Evolutionary conservation across 805 yeast genomes (phyloP).

Genomic region (Cyberlindnera bimundalis): DNA sequence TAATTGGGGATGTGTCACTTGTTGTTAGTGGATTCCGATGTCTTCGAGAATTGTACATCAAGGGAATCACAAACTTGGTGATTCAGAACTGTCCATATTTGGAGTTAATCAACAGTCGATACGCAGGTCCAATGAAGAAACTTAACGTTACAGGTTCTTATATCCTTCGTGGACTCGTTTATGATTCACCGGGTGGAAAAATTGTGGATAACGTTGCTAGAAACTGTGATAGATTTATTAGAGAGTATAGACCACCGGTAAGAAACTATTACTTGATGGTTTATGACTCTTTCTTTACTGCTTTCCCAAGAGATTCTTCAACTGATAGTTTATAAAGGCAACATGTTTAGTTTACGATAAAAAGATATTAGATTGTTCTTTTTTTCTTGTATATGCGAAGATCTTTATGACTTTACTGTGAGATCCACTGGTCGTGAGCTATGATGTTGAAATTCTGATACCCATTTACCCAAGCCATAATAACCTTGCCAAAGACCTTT

Average conservation of each 20-base stretch:
- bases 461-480: constrained; percentile 64
- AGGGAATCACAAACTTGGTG: constrained; percentile 5
- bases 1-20: constrained; percentile 4
- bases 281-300: constrained; percentile 7
- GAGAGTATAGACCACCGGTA: constrained; percentile 2
- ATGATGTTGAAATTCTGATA: constrained; percentile 20
- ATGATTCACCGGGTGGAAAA: constrained; percentile 7
- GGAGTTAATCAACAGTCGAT: constrained; percentile 8
- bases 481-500: constrained; percentile 74
- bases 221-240: constrained; percentile 3
- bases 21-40: constrained; percentile 6
- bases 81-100: constrained; percentile 8
- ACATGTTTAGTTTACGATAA: neutral
- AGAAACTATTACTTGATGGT: constrained; percentile 5
- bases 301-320: constrained; percentile 1
- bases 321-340: constrained; percentile 3
- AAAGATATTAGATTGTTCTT: no score
- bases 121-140: constrained; percentile 8
- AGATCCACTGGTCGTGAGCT: neutral
- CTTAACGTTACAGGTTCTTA: constrained; percentile 4
- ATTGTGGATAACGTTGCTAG: constrained; percentile 5
- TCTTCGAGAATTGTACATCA: constrained; percentile 5
- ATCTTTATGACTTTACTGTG: neutral
- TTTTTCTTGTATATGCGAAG: no score
- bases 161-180: constrained; percentile 7